Base-by-base conservation (phyloP, 2,329 filamentous ascomycete genomes). In the Trichoderma koningiopsis region DNA sequence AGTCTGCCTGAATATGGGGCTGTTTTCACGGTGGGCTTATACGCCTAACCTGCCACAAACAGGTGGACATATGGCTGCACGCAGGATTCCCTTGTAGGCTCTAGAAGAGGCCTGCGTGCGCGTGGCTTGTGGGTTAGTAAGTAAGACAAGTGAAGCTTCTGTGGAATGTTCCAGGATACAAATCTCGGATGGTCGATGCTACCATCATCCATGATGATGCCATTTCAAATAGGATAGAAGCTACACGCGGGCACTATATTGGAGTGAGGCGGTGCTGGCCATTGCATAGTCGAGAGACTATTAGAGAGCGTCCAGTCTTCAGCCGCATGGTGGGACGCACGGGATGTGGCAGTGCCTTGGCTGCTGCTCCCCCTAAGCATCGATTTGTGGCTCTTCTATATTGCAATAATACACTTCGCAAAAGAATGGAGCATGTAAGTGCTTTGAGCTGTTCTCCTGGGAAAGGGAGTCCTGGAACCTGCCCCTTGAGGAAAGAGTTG, bases 11-110 rank as follows among this genome's bases (percentile, higher is more conserved):
- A 49, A 13, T 13, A 49, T 19, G 35, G 63, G 29, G 33, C 59
- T 58, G 37, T 68, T 57, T 70, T 43, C 40, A 43, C 68, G 52
- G 70, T 57, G n/a, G 52, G 24, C 33, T 55, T 64, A 27, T n/a
- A 29, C 40, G n/a, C 49, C 47, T 14, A 49, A 43, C 47, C 47
- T 49, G n/a, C n/a, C 37, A 37, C 33, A 29, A 55, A 63, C 27
- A 35, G 33, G 49, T 11, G 29, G 47, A 35, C 22, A 22, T 62
- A 43, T 47, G 49, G 43, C 43, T 19, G 31, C 29, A 35, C 35
- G 33, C n/a, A 65, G 62, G 62, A 49, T 47, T 49, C 62, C 24
- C 6, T 58, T 57, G 62, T 37, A 49, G 37, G 62, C 37, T 37
- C 49, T 29, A 24, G 65, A 27, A 24, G 49, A 49, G 40, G 40